Evolutionary conservation across 2,329 filamentous ascomycete species (phyloP).

Genomic region (Pseudocercospora crystallina): DNA sequence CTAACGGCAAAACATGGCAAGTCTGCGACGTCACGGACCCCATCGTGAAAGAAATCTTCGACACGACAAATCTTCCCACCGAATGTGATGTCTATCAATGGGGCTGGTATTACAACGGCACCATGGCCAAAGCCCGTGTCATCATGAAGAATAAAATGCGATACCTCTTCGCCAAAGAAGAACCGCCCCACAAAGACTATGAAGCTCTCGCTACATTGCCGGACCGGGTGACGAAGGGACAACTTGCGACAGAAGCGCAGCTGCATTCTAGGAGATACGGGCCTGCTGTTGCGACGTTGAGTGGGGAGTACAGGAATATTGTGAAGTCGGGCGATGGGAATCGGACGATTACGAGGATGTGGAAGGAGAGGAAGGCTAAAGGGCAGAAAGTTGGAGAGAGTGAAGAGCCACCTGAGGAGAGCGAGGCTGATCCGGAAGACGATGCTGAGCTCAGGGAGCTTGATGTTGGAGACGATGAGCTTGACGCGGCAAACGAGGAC

Average conservation of each 20-base stretch:
- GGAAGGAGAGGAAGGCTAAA: constrained; percentile 15
- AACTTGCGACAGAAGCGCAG: background rate
- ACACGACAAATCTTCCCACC: constrained; percentile 53
- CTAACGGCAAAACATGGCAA: constrained; percentile 90
- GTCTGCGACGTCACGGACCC: constrained; percentile 89
- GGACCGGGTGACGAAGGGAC: constrained; percentile 17
- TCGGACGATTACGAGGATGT: constrained; percentile 1
- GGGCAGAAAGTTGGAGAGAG: constrained; percentile 16
- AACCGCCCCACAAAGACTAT: constrained; percentile 32
- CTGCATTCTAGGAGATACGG: too few species aligned
- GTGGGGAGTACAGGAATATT: background rate
- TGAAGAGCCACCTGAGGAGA: constrained; percentile 12
- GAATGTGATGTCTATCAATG: constrained; percentile 55
- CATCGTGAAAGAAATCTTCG: constrained; percentile 65
- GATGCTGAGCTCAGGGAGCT: constrained; percentile 11
- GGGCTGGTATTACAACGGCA: constrained; percentile 82
- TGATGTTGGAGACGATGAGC: constrained; percentile 8
- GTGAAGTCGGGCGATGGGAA: constrained; percentile 12
- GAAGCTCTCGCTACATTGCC: constrained; percentile 21
- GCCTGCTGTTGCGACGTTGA: too few species aligned
- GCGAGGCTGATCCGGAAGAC: constrained; percentile 12
- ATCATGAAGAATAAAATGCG: constrained; percentile 85
- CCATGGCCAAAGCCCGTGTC: constrained; percentile 78
- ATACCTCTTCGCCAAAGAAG: constrained; percentile 38
- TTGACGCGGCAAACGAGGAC: too few species aligned